These are phyloP conservation scores for Tolypocladium ophioglossoides DNA, from an alignment of 2,329 filamentous ascomycete genomes.

Conservation along the genomic window DNA sequence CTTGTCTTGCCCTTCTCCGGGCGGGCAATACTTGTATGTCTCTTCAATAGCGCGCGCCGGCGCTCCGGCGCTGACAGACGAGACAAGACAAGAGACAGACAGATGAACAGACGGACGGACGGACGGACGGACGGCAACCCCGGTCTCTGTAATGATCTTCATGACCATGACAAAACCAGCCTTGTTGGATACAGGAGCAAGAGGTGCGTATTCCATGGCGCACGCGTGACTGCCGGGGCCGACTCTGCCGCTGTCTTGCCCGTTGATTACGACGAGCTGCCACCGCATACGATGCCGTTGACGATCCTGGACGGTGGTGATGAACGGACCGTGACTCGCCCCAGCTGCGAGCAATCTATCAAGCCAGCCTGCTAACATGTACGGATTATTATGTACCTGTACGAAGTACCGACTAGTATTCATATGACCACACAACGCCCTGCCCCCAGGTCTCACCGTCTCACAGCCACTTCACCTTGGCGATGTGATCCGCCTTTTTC, in stretches of 20 bases:
- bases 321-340: neutral
- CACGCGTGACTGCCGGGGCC: too few species aligned
- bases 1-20: neutral
- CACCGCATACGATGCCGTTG: neutral
- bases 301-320: neutral
- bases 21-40: neutral
- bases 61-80: neutral
- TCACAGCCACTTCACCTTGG: constrained; percentile 75
- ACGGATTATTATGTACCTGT: too few species aligned
- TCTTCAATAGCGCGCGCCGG: neutral
- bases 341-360: neutral
- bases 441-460: neutral
- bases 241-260: neutral
- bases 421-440: neutral
- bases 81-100: neutral
- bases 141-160: neutral
- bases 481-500: constrained; percentile 86
- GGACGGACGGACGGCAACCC: neutral
- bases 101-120: neutral
- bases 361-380: neutral
- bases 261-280: constrained; percentile 1
- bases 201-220: too few species aligned
- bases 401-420: too few species aligned
- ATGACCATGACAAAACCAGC: neutral
- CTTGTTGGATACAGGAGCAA: neutral